Conservation (phyloP, 495 filamentous ascomycete species). For the Haplographium delicatum region DNA sequence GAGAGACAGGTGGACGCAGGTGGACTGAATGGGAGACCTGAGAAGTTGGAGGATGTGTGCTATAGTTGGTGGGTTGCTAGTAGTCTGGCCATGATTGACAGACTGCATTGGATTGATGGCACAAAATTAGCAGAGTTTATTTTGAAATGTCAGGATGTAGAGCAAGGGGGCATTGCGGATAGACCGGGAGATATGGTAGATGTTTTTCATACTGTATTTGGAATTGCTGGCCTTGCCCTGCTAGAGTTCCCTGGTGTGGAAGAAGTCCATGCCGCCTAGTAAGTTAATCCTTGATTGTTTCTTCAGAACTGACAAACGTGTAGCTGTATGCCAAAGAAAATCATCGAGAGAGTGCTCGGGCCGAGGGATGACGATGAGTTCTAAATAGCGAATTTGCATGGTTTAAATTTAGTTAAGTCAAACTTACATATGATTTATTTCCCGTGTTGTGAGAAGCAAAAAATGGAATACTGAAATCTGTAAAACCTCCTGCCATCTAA, state of each 20-base stretch:
- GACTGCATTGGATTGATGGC: conserved; percentile 85
- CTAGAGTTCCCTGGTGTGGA: conserved; percentile 67
- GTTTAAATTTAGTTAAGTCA: too few relatives aligned
- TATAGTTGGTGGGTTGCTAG: conserved; percentile 98
- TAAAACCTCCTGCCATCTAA: conserved; percentile 66
- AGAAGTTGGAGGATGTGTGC: conserved; percentile 95
- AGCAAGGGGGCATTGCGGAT: conserved; percentile 82
- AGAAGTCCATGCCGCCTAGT: conserved; percentile 87
- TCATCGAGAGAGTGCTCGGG: conserved; percentile 50
- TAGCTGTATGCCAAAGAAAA: conserved; percentile 71
- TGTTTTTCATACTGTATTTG: conserved; percentile 93
- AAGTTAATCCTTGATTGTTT: conserved; percentile 29
- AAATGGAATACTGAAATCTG: background rate
- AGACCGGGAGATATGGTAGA: conserved; percentile 91
- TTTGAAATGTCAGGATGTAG: conserved; percentile 75
- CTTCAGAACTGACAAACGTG: background rate
- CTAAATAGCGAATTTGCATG: background rate
- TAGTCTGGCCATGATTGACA: conserved; percentile 83
- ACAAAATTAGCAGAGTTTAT: conserved; percentile 75
- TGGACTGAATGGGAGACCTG: conserved; percentile 88
- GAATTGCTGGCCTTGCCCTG: conserved; percentile 81
- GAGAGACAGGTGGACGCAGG: conserved; percentile 84
- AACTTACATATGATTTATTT: too few relatives aligned
- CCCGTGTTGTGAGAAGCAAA: too few relatives aligned
- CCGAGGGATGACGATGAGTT: conserved; percentile 3